A percentile compares a stretch with the other conserved stretches of the same genome.
These are phyloP conservation scores for Lasiodiplodia gonubiensis DNA, from an alignment of 2,329 filamentous ascomycete genomes.

Conservation along the genomic window DNA sequence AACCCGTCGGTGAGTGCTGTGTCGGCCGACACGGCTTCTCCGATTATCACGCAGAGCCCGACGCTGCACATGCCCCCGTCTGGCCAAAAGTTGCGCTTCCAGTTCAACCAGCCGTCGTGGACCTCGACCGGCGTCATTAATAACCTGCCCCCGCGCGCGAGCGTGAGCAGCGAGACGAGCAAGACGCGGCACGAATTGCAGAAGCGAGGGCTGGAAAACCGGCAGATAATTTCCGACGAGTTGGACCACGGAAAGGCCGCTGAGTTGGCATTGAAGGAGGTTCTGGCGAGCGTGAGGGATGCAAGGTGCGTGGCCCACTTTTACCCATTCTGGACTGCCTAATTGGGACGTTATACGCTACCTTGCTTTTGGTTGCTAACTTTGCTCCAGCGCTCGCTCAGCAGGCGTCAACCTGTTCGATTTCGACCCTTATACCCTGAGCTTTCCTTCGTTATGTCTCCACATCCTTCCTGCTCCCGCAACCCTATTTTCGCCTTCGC, in stretches of 20 bases:
- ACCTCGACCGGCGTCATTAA: slow-evolving; percentile 80
- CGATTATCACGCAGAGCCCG: slow-evolving; percentile 37
- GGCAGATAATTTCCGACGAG: slow-evolving; percentile 69
- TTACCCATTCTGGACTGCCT: neutral
- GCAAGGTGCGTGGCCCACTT: slow-evolving; percentile 66
- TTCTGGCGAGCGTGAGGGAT: slow-evolving; percentile 79
- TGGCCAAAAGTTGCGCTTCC: slow-evolving; percentile 49
- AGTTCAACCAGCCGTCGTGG: slow-evolving; percentile 72
- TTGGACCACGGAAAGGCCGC: slow-evolving; percentile 81
- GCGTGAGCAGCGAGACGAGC: slow-evolving; percentile 36
- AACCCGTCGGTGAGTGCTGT: slow-evolving; percentile 33
- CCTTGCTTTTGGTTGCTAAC: slow-evolving; percentile 8
- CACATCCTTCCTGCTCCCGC: slow-evolving; percentile 80
- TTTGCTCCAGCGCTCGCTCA: slow-evolving; percentile 42
- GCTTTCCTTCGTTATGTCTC: slow-evolving; percentile 83
- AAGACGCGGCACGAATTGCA: slow-evolving; percentile 40
- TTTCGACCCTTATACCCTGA: slow-evolving; percentile 83
- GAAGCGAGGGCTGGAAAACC: slow-evolving; percentile 68
- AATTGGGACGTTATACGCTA: slow-evolving; percentile 2
- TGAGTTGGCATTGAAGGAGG: slow-evolving; percentile 82
- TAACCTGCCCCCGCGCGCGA: slow-evolving; percentile 60
- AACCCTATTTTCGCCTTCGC: slow-evolving; percentile 80
- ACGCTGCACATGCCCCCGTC: slow-evolving; percentile 37
- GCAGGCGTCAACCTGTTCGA: slow-evolving; percentile 63
- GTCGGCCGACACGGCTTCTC: slow-evolving; percentile 36